These are phyloP conservation scores for Hemileccinum rubropunctum DNA, from an alignment of 768 basidiomycete genomes.

Conservation along the genomic window DNA sequence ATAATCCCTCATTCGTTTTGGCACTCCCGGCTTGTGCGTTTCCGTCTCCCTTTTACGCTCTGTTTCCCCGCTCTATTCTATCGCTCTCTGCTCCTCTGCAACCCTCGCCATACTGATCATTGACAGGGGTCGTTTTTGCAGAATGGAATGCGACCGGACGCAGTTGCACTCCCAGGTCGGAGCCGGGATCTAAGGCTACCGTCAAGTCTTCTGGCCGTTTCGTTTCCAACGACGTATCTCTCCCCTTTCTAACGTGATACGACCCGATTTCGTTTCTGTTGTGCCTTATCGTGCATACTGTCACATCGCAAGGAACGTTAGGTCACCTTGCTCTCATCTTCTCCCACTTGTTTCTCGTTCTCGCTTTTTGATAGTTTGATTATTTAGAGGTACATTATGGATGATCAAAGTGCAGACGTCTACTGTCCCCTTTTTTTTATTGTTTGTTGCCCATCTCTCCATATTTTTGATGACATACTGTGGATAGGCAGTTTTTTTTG, in stretches of 20 bases:
- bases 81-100: not conserved
- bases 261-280: not conserved
- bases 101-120: not conserved
- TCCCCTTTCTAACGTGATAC: not conserved
- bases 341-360: not conserved
- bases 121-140: not conserved
- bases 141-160: not conserved
- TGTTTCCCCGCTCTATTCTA: not conserved
- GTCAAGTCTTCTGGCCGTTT: not conserved
- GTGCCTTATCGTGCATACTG: not conserved
- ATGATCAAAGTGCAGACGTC: not conserved
- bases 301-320: not conserved
- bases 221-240: not conserved
- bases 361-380: not conserved
- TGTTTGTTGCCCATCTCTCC: not conserved
- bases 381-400: constrained; percentile 8
- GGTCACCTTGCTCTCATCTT: not conserved
- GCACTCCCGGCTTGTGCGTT: not conserved
- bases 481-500: not conserved
- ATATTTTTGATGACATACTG: not conserved
- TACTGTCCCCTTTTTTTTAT: not conserved
- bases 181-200: not conserved
- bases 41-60: not conserved
- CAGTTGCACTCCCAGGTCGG: not conserved
- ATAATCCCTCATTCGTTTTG: not conserved